Base-by-base conservation (phyloP, 768 basidiomycete species). In the Termitomyces sp. region DNA sequence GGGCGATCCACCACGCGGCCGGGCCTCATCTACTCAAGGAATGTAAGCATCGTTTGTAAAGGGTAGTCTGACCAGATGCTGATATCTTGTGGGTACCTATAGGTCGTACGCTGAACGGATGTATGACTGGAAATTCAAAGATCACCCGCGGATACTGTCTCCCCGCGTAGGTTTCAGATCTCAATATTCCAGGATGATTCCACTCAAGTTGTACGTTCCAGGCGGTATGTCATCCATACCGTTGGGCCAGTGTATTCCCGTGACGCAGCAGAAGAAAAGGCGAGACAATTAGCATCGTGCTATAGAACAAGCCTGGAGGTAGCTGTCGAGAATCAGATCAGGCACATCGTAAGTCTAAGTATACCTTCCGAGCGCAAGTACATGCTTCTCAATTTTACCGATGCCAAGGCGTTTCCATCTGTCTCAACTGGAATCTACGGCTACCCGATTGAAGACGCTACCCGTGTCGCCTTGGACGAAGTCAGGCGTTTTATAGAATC, bases 391-490 rank as follows among this genome's bases (percentile, higher is more conserved):
- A 24, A 40, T 26, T 28, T 26, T 8, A 26, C 33, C 6, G 32
- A 30, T 49, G 8, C 38, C 14, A 20, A 92, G 92, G 90, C 90
- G 3, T 92, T 93, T 62, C 87, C 87, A 5, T 86, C 83, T 5
- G 83, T 94, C 52, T 92, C 91, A 3, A 92, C 90, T 0, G 92
- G 81, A 0, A 74, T 90, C 16, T 94, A 90, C 60, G 80, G 86
- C 3, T 93, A 92, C 70, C 92, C 91, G 1, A 83, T 90, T 46
- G 70, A 72, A 45, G 84, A 83, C 61, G 92, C 91, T 0, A 86
- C 92, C 0, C 79, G 80, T 32, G 77, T 93, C 53, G 90, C 91
- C 2, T 68, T 92, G 54, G 71, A 78, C 28, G 75, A 78, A 28
- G 81, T 79, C 14, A 77, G 89, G 51, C 68, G 76, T 33, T 84